Percentiles rank a stretch among this genome's conserved stretches.
These are phyloP conservation scores for Penicillium sclerotiorum DNA, from an alignment of 2,329 filamentous ascomycete species.

Conservation along the genomic window DNA sequence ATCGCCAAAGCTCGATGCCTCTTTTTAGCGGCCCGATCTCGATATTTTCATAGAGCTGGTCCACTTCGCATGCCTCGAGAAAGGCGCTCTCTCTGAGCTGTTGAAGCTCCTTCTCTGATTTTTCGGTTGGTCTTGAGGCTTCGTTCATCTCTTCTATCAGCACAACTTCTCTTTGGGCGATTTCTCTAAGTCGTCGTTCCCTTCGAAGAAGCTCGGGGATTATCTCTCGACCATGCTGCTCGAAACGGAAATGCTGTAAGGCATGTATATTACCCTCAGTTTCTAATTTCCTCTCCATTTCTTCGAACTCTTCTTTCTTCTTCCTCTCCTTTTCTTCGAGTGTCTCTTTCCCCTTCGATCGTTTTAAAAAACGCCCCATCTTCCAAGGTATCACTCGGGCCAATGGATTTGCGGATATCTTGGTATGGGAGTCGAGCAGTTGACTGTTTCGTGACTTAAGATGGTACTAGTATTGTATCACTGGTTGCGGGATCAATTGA, in stretches of 20 bases:
- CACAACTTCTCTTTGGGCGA: background rate
- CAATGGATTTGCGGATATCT: too few species aligned
- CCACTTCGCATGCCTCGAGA: background rate
- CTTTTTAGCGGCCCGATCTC: background rate
- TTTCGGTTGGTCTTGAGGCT: background rate
- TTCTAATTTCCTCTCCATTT: background rate
- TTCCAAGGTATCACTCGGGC: too few species aligned
- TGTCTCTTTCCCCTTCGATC: too few species aligned
- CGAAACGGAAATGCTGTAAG: background rate
- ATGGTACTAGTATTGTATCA: too few species aligned
- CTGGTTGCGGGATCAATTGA: too few species aligned
- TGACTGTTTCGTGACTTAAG: too few species aligned
- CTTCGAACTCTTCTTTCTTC: too few species aligned
- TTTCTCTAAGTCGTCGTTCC: background rate
- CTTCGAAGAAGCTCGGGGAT: background rate
- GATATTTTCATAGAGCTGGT: background rate
- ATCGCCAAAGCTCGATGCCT: background rate
- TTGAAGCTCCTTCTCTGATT: background rate
- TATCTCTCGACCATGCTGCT: background rate
- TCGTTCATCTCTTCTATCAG: background rate
- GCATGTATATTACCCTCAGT: background rate
- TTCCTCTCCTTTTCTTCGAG: too few species aligned
- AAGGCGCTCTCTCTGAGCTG: background rate
- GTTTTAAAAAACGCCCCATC: too few species aligned
- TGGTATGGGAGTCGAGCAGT: too few species aligned